Evolutionary conservation across 345 rosid species (phyloP).

Genomic region (Dipteronia sinensis): DNA sequence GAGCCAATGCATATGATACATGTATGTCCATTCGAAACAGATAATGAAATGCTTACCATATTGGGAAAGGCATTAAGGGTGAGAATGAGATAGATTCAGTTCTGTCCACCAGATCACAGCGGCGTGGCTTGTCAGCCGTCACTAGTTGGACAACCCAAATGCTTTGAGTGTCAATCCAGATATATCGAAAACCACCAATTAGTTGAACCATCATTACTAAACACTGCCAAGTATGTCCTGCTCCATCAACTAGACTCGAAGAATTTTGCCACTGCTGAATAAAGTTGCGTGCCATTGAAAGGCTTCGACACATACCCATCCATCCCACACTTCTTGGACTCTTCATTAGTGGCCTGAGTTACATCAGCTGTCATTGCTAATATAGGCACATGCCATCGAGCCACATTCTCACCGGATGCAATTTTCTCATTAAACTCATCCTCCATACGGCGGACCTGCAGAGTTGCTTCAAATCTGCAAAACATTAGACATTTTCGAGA

Average conservation of each 20-base stretch:
- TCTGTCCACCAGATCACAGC: conserved; percentile 1
- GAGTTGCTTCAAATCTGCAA: conserved; percentile 87
- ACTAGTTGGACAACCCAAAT: conserved; percentile 11
- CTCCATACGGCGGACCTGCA: conserved; percentile 64
- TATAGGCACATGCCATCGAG: conserved; percentile 71
- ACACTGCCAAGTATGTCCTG: conserved; percentile 16
- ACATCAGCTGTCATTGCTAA: conserved; percentile 97
- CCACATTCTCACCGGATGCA: conserved; percentile 50
- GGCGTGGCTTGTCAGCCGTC: conserved; percentile 14
- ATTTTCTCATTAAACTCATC: conserved; percentile 50
- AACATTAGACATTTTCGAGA: conserved; percentile 8
- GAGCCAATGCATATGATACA: background rate
- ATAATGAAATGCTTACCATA: conserved; percentile 7
- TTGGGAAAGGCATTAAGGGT: background rate
- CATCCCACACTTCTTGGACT: conserved; percentile 83
- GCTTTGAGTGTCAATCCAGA: conserved; percentile 21
- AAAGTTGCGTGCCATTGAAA: conserved; percentile 80
- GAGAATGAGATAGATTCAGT: background rate
- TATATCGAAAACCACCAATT: conserved; percentile 18
- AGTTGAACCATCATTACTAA: conserved; percentile 23
- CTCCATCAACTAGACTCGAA: conserved; percentile 48
- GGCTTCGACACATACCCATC: conserved; percentile 87
- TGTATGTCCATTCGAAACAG: background rate
- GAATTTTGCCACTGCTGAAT: conserved; percentile 69
- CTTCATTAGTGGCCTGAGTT: conserved; percentile 73